Evolutionary conservation across 352 stramenopile species (phyloP), one percentile per base, ranked within the genome.

Genomic region (Phytophthora aleatoria): DNA sequence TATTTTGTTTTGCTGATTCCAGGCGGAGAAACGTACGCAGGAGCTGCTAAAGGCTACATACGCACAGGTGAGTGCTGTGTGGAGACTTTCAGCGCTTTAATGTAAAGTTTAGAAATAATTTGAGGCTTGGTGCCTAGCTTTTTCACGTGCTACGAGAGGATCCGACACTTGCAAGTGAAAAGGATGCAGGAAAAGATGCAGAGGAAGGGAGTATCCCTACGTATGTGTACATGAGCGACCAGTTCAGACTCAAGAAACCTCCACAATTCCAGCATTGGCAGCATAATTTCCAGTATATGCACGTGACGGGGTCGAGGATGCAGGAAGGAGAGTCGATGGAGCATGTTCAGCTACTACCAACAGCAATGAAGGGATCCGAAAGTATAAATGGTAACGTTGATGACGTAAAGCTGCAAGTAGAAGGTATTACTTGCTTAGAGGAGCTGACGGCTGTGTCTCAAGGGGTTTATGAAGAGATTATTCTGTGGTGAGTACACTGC

Each of bases 171-270:
- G 56, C 28, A 62, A 3, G 45, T 33, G n/a, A 35, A 47, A 24
- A 54, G 2, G 7, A 53, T 11, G 30, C 45, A 50, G 54, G 43
- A 15, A 28, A n/a, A 30, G 6, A 41, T 13, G 26, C 16, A 10
- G n/a, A 50, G 16, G 56, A 62, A 51, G 30, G 24, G 10, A 54
- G 61, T 6, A 41, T 73, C 5, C 68, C 77, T 33, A 52, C 70
- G 0, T 72, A 85, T 20, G 24, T 84, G 20, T 70, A 76, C 58
- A 77, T 83, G 76, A 89, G 76, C 50, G 80, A 89, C 58, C 67
- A 74, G 16, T 77, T 75, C 38, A 53, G 77, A 7, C 43, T 78
- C n/a, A 70, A 69, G 11, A 74, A 72, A 24, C 77, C 80, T 5
- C 76, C 77, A 5, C 43, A 77, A 20, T 85, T 89, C 42, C 28